These are phyloP conservation scores for Globisporangium middletonii DNA, from an alignment of 352 stramenopile species.

Conservation along the genomic window DNA sequence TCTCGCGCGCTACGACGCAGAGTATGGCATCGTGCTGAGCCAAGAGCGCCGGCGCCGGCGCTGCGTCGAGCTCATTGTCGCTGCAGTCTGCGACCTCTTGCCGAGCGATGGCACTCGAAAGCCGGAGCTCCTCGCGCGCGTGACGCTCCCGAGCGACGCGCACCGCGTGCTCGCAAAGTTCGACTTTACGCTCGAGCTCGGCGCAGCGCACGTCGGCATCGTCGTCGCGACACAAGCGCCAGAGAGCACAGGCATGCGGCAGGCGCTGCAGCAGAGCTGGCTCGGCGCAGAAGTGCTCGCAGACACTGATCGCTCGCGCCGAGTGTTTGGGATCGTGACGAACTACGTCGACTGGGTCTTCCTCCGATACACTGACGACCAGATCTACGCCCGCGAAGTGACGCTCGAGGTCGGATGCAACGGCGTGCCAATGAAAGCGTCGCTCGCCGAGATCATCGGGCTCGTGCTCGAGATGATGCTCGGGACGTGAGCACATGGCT, in stretches of 20 bases:
- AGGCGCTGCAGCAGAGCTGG: conserved; percentile 2
- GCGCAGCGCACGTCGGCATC: background rate
- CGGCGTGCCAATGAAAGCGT: background rate
- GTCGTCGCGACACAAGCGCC: background rate
- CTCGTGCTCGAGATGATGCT: background rate
- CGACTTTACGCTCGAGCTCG: background rate
- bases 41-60: background rate
- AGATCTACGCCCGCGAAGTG: background rate
- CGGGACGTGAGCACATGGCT: background rate
- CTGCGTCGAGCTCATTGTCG: background rate
- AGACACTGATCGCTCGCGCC: background rate
- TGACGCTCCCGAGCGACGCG: background rate
- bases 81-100: background rate
- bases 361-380: background rate
- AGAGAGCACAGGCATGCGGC: background rate
- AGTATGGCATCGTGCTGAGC: background rate
- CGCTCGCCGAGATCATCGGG: conserved; percentile 3
- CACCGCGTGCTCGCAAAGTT: background rate
- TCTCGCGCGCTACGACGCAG: background rate
- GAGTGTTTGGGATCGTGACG: conserved; percentile 1
- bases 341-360: conserved; percentile 2
- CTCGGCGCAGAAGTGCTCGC: conserved; percentile 3
- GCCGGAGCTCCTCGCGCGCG: background rate
- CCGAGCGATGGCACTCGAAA: no score
- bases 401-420: background rate